Evolutionary conservation across 306 rosid species (phyloP).

Genomic region (Vigna mungo): DNA sequence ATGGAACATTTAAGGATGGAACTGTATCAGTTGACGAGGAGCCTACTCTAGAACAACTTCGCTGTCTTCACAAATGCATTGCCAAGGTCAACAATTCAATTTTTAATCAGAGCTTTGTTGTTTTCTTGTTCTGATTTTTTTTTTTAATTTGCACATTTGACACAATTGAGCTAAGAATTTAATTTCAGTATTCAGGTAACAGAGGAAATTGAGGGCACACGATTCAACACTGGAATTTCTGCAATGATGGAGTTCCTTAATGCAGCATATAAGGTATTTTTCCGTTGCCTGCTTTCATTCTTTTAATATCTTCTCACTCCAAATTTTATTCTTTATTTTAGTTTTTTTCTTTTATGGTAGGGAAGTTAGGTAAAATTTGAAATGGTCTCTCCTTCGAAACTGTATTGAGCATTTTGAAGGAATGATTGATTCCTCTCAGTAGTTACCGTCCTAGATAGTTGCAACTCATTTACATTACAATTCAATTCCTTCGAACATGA

Average conservation of each 20-base stretch:
- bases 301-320: neutral
- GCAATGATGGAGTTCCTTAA: conserved; percentile 98
- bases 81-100: conserved; percentile 71
- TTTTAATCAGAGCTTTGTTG: conserved; percentile 32
- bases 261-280: conserved; percentile 80
- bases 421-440: neutral
- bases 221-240: conserved; percentile 98
- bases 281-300: neutral
- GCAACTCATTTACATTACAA: neutral
- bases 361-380: conserved; percentile 6
- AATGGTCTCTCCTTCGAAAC: neutral
- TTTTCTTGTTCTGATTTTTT: conserved; percentile 21
- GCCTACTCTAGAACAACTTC: conserved; percentile 85
- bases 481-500: conserved; percentile 5
- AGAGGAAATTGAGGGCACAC: conserved; percentile 90
- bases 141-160: conserved; percentile 41
- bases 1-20: conserved; percentile 80
- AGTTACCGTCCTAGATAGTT: neutral
- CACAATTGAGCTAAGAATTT: conserved; percentile 49
- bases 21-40: conserved; percentile 82
- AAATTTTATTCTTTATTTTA: neutral
- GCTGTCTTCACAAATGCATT: conserved; percentile 89
- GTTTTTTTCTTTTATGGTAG: neutral
- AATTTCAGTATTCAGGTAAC: conserved; percentile 71
- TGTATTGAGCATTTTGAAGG: neutral